Conservation (phyloP, 345 rosid genomes). For the Pistacia integerrima region DNA sequence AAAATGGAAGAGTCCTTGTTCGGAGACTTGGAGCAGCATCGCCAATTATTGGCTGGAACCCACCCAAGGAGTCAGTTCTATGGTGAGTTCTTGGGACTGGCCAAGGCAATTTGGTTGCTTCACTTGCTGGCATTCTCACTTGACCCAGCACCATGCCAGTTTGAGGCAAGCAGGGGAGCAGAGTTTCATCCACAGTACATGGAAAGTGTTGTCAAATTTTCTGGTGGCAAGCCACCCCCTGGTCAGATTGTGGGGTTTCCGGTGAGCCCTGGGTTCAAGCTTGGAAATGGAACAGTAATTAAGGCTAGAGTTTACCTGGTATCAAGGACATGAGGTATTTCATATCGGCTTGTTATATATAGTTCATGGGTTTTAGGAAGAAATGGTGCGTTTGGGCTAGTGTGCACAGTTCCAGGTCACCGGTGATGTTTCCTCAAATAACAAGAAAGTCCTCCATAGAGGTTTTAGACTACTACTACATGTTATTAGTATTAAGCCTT, state of each 20-base stretch:
- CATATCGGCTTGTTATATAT: not conserved
- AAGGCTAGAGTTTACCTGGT: constrained; percentile 85
- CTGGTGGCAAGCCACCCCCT: constrained; percentile 59
- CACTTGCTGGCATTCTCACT: constrained; percentile 93
- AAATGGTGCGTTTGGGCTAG: not conserved
- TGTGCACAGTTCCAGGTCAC: not conserved
- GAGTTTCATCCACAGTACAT: constrained; percentile 78
- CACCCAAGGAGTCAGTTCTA: constrained; percentile 90
- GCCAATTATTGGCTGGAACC: constrained; percentile 59
- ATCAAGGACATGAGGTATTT: constrained; percentile 37
- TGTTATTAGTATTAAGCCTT: not conserved
- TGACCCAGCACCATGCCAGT: constrained; percentile 79
- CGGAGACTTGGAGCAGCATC: constrained; percentile 75
- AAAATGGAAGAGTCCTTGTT: constrained; percentile 97
- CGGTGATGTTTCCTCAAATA: too few relatives aligned
- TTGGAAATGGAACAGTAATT: constrained; percentile 71
- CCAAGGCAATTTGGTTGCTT: constrained; percentile 89
- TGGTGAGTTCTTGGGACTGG: constrained; percentile 71
- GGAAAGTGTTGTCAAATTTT: constrained; percentile 79
- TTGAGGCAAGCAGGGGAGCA: constrained; percentile 83
- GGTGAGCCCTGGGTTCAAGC: constrained; percentile 87
- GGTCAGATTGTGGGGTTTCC: constrained; percentile 85
- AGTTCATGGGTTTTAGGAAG: not conserved
- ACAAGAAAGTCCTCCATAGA: not conserved
- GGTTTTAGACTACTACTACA: not conserved